Base-by-base conservation (phyloP, 148 eudicot species). In the Chenopodium album region DNA sequence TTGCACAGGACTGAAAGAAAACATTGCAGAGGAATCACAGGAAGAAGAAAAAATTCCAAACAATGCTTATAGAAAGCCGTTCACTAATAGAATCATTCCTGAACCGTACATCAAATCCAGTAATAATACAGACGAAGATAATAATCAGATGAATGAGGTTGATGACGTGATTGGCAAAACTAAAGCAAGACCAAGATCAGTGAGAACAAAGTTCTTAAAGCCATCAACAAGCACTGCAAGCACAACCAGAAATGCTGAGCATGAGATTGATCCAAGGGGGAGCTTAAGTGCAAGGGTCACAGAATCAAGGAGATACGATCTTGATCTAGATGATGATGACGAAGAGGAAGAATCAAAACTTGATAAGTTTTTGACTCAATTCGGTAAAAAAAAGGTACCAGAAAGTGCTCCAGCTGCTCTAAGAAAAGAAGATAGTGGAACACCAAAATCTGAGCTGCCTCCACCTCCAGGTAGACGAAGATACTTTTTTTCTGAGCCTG, bases 121-220 rank as follows among this genome's bases (percentile, higher is more conserved):
- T 76, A 7, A 66, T 50, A 54, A 73, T 34, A 52, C 37, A 32
- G 48, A 65, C 3, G 81, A 82, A 29, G 62, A 44, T 13, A 48
- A 56, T 52, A 71, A 26, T 64, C 76, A 73, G 65, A 78, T 59
- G 52, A 63, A 68, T 50, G 31, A 60, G 2, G 66, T 78, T 37
- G 85, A 76, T 59, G 82, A 79, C 16, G 70, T 82, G 64, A 70
- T 50, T 17, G 66, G 78, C 9, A 82, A 83, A 34, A 79, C 54
- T 60, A 89, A 85, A 85, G 80, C 85, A 62, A 80, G 73, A 54
- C 94, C 93, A 48, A 90, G 81, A 88, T 92, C 98, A 32, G 92
- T 92, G n/a, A 82, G 97, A 83, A 91, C 87, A 32, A 86, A 86
- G 71, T 85, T 74, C 70, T 64, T 77, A 62, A 85, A 83, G 14